Conservation (phyloP, 2,329 filamentous ascomycete species). For the Harringtonia aguacate region DNA sequence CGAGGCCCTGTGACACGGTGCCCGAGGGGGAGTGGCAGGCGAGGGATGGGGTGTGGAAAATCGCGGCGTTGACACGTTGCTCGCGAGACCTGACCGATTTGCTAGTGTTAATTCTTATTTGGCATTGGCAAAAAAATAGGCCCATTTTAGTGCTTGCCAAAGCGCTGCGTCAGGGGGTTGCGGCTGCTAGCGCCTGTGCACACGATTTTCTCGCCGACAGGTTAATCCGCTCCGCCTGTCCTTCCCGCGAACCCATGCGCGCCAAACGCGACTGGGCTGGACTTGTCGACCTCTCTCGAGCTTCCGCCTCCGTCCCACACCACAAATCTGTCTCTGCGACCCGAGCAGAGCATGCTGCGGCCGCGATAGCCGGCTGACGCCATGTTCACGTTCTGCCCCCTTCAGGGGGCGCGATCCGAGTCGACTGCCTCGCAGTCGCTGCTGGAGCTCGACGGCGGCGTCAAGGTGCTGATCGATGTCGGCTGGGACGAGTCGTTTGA, state of each 20-base stretch:
- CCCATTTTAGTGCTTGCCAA: neutral
- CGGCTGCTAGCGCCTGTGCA: slow-evolving; percentile 11
- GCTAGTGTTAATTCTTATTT: neutral
- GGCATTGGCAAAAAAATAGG: neutral
- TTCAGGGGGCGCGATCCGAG: slow-evolving; percentile 82
- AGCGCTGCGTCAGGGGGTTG: neutral
- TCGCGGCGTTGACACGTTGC: slow-evolving; percentile 8
- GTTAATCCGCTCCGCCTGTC: slow-evolving; percentile 16
- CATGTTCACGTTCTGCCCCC: slow-evolving; percentile 94
- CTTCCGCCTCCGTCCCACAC: too few relatives aligned
- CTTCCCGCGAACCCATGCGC: too few relatives aligned
- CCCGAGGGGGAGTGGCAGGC: neutral
- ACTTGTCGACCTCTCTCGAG: too few relatives aligned
- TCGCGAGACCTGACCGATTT: neutral
- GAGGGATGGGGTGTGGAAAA: neutral
- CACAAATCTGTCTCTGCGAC: neutral
- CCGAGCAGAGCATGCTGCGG: neutral
- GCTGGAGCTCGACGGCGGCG: slow-evolving; percentile 88
- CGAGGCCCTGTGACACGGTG: too few relatives aligned
- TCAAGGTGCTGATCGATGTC: slow-evolving; percentile 89
- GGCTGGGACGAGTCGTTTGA: slow-evolving; percentile 95
- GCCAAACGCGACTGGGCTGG: neutral
- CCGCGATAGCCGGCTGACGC: neutral
- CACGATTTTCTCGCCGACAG: slow-evolving; percentile 20
- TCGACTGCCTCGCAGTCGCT: slow-evolving; percentile 89